These are phyloP conservation scores for Entamoeba histolytica DNA, from an alignment of 208 protist genomes.

Conservation along the genomic window DNA sequence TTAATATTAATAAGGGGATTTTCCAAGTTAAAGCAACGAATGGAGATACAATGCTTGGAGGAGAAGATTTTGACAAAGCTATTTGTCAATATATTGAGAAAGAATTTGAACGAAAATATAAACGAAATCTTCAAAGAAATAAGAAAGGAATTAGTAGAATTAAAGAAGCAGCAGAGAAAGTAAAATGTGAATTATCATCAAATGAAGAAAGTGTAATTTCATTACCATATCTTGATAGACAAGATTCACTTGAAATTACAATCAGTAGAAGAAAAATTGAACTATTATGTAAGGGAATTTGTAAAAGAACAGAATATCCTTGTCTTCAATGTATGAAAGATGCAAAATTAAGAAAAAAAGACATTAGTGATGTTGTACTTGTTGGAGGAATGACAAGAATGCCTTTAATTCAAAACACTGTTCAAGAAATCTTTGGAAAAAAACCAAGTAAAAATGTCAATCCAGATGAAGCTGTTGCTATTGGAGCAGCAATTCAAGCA, in stretches of 20 bases:
- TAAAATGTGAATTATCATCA: slow-evolving; percentile 80
- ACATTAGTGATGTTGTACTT: slow-evolving; percentile 71
- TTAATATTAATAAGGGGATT: slow-evolving; percentile 69
- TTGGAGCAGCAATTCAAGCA: slow-evolving; percentile 89
- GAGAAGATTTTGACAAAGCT: slow-evolving; percentile 85
- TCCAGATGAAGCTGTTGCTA: slow-evolving; percentile 96
- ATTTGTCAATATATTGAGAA: slow-evolving; percentile 57
- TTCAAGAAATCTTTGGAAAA: slow-evolving; percentile 63
- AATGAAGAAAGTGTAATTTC: slow-evolving; percentile 62
- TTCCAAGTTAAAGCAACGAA: slow-evolving; percentile 85
- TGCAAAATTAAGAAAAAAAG: slow-evolving; percentile 44
- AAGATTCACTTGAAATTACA: slow-evolving; percentile 57
- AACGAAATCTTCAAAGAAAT: slow-evolving; percentile 69
- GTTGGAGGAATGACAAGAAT: slow-evolving; percentile 83
- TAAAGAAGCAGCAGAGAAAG: slow-evolving; percentile 77
- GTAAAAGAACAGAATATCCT: slow-evolving; percentile 31
- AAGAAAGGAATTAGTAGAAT: slow-evolving; percentile 72
- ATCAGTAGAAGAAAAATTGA: slow-evolving; percentile 65
- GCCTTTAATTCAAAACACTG: slow-evolving; percentile 52
- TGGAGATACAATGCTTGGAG: slow-evolving; percentile 90
- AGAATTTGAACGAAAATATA: slow-evolving; percentile 48
- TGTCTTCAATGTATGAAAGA: slow-evolving; percentile 45
- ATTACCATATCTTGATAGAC: slow-evolving; percentile 76
- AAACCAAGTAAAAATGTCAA: slow-evolving; percentile 85
- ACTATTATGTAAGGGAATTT: slow-evolving; percentile 46